Evolutionary conservation across 2,329 filamentous ascomycete species (phyloP).

Genomic region (Ascochyta viciae-villosae): DNA sequence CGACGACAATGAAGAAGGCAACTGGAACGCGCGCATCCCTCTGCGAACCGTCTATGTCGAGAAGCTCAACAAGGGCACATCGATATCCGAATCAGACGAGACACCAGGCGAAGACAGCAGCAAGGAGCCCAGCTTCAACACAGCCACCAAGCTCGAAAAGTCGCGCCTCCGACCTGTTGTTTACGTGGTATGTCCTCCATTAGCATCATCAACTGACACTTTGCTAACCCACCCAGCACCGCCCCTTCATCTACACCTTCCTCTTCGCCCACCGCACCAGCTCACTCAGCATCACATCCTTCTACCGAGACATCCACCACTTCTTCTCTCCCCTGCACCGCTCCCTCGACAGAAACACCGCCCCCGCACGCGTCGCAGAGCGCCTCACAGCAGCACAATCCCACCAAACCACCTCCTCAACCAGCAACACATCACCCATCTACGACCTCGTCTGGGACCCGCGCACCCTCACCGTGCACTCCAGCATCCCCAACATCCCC

Average conservation of each 20-base stretch:
- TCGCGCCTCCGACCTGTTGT: slow-evolving; percentile 69
- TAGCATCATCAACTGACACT: no score
- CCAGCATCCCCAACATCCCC: slow-evolving; percentile 70
- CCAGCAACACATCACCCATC: slow-evolving; percentile 54
- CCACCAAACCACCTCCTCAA: slow-evolving; percentile 43
- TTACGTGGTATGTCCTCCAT: slow-evolving; percentile 61
- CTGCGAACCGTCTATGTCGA: slow-evolving; percentile 74
- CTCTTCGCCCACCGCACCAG: slow-evolving; percentile 70
- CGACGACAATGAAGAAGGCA: slow-evolving; percentile 42
- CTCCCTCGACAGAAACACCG: slow-evolving; percentile 53
- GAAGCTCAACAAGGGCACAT: slow-evolving; percentile 54
- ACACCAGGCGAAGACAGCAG: slow-evolving; percentile 27
- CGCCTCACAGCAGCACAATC: slow-evolving; percentile 50
- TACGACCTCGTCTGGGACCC: slow-evolving; percentile 69
- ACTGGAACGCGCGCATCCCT: slow-evolving; percentile 60
- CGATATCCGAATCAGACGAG: slow-evolving; percentile 27
- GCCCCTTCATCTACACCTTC: slow-evolving; percentile 79
- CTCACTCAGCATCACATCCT: slow-evolving; percentile 54
- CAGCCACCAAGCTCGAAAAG: slow-evolving; percentile 16
- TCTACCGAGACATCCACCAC: slow-evolving; percentile 59
- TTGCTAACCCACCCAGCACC: slow-evolving; percentile 49
- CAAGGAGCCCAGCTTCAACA: slow-evolving; percentile 21
- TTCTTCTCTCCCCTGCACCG: slow-evolving; percentile 59
- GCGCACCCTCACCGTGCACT: slow-evolving; percentile 63
- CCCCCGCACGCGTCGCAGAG: slow-evolving; percentile 49